These are phyloP conservation scores for bread wheat (Triticum aestivum) DNA, from an alignment of 176 grass and related monocot species.

Conservation along the genomic window DNA sequence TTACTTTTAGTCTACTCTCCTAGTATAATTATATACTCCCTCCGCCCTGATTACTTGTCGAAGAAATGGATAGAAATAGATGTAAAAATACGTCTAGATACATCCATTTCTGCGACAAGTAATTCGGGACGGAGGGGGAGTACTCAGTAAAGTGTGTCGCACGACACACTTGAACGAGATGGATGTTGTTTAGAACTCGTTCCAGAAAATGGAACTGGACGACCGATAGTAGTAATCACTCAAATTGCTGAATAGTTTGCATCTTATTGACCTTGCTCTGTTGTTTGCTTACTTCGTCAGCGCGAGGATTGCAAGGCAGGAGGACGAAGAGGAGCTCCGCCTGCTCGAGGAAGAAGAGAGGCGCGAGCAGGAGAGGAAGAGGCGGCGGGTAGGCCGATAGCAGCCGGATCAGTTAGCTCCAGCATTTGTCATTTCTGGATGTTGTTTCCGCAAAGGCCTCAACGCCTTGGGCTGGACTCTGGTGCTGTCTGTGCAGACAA, in stretches of 20 bases:
- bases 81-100: too few species aligned
- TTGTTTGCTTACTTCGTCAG: slow-evolving; percentile 40
- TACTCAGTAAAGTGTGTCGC: background rate
- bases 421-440: background rate
- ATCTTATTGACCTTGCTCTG: background rate
- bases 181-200: background rate
- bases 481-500: background rate
- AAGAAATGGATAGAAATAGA: too few species aligned
- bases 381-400: slow-evolving; percentile 46
- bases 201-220: background rate
- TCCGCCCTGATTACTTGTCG: too few species aligned
- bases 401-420: background rate
- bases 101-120: too few species aligned
- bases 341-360: slow-evolving; percentile 91
- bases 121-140: too few species aligned
- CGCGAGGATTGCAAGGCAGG: slow-evolving; percentile 67
- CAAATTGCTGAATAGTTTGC: background rate
- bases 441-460: background rate
- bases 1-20: background rate
- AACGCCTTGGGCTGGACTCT: background rate
- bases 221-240: background rate
- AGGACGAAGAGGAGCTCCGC: slow-evolving; percentile 88
- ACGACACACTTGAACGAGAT: background rate
- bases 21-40: background rate
- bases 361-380: slow-evolving; percentile 63